Evolutionary conservation across 495 filamentous ascomycete species (phyloP).

Genomic region (Trichoderma gamsii): DNA sequence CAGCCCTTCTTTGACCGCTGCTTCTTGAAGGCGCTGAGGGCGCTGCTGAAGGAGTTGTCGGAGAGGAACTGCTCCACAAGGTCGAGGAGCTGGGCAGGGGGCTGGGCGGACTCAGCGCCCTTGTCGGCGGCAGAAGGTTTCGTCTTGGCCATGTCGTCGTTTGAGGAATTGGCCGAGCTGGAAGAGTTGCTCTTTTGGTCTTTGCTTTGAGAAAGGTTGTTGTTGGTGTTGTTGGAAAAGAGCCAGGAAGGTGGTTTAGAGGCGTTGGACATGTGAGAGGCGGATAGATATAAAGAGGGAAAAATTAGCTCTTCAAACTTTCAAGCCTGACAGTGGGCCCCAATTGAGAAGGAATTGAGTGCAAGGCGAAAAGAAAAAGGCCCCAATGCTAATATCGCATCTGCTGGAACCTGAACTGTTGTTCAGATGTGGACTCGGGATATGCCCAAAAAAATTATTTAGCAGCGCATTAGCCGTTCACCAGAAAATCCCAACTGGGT

Average conservation of each 20-base stretch:
- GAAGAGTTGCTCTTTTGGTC: neutral
- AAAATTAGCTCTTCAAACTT: neutral
- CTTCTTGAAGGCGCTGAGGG: conserved; percentile 54
- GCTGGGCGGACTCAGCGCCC: conserved; percentile 24
- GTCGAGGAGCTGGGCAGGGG: conserved; percentile 54
- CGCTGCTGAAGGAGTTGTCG: conserved; percentile 48
- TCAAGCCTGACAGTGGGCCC: neutral
- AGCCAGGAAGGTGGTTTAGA: conserved; percentile 36
- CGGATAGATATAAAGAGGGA: neutral
- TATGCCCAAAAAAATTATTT: no score
- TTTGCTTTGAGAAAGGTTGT: conserved; percentile 17
- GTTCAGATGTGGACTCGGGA: no score
- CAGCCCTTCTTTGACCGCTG: conserved; percentile 47
- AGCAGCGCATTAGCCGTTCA: no score
- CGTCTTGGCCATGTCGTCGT: conserved; percentile 27
- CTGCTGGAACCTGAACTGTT: no score
- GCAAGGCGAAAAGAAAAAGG: neutral
- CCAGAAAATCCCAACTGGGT: no score
- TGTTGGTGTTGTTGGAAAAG: conserved; percentile 37
- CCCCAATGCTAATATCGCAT: no score
- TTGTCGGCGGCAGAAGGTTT: conserved; percentile 20
- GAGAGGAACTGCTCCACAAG: conserved; percentile 62
- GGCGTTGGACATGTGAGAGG: conserved; percentile 28
- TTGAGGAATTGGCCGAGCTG: conserved; percentile 6
- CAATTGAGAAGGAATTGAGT: neutral